These are phyloP conservation scores for Fraxinus anomala DNA, from an alignment of 257 asterid species.

Conservation along the genomic window DNA sequence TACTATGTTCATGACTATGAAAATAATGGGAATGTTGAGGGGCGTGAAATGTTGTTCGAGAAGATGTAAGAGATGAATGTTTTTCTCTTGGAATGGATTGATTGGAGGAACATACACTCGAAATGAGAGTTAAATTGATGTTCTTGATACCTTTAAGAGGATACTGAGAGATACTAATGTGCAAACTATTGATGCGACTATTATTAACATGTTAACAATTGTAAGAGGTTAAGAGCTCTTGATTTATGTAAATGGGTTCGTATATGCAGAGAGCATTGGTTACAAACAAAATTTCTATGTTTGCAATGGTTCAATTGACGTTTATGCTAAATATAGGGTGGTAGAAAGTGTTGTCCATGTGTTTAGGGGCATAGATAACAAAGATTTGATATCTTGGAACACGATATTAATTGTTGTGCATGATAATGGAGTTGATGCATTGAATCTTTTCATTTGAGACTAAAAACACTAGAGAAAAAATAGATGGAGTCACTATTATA, in stretches of 20 bases:
- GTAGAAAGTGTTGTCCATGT: constrained; percentile 51
- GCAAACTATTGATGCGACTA: constrained; percentile 72
- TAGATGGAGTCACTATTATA: constrained; percentile 69
- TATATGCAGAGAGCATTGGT: constrained; percentile 50
- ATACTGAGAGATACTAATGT: constrained; percentile 57
- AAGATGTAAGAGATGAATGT: constrained; percentile 56
- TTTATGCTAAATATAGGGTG: constrained; percentile 31
- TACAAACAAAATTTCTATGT: constrained; percentile 27
- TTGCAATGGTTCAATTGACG: constrained; percentile 47
- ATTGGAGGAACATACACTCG: constrained; percentile 66
- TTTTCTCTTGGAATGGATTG: constrained; percentile 84
- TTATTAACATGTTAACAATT: constrained; percentile 60
- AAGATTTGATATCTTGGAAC: constrained; percentile 46
- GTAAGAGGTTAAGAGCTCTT: constrained; percentile 68
- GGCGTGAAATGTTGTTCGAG: constrained; percentile 59
- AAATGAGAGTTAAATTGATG: constrained; percentile 42
- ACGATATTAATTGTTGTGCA: constrained; percentile 74
- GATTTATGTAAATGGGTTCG: constrained; percentile 77
- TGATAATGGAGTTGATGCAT: constrained; percentile 67
- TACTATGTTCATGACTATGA: constrained; percentile 21
- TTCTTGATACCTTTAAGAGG: constrained; percentile 53
- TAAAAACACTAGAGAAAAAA: constrained; percentile 51
- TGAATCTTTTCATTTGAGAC: constrained; percentile 53
- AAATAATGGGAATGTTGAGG: constrained; percentile 60
- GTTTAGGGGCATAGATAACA: constrained; percentile 51